These are phyloP conservation scores for Fusarium succisae DNA, from an alignment of 2,329 filamentous ascomycete species.

Conservation along the genomic window DNA sequence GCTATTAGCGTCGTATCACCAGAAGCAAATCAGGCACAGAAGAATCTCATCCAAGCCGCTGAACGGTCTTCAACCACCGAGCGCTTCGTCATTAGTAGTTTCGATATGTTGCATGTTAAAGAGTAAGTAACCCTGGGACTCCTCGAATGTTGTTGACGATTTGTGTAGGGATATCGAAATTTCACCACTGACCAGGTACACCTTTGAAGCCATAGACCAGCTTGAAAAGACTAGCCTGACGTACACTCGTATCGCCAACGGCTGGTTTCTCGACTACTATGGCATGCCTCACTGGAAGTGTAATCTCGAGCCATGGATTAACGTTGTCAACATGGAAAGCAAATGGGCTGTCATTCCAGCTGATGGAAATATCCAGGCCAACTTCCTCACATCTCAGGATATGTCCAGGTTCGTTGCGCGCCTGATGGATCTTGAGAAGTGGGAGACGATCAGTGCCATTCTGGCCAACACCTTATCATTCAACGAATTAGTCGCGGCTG, in stretches of 20 bases:
- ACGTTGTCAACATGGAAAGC: conserved; percentile 35
- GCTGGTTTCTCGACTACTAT: conserved; percentile 43
- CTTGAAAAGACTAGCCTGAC: conserved; percentile 10
- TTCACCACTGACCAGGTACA: conserved; percentile 31
- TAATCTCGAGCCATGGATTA: conserved; percentile 37
- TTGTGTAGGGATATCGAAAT: conserved; percentile 21
- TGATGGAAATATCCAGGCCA: conserved; percentile 15
- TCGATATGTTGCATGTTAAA: conserved; percentile 33
- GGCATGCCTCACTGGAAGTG: conserved; percentile 37
- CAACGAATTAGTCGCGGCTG: conserved; percentile 11
- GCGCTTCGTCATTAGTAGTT: conserved; percentile 37
- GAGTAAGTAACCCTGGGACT: neutral
- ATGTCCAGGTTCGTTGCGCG: conserved; percentile 24
- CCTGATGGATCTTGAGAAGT: conserved; percentile 26
- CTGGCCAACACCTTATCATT: conserved; percentile 16
- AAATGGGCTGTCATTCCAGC: conserved; percentile 36
- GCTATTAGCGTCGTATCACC: conserved; percentile 31
- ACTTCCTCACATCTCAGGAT: conserved; percentile 38
- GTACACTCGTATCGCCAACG: conserved; percentile 34
- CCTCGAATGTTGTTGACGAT: neutral
- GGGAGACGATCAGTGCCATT: conserved; percentile 22
- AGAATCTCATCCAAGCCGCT: conserved; percentile 28
- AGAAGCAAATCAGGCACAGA: conserved; percentile 29
- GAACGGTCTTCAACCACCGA: neutral
- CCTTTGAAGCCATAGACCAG: conserved; percentile 34